These are phyloP conservation scores for Aspergillus costaricaensis DNA, from an alignment of 2,329 filamentous ascomycete species.

Conservation along the genomic window DNA sequence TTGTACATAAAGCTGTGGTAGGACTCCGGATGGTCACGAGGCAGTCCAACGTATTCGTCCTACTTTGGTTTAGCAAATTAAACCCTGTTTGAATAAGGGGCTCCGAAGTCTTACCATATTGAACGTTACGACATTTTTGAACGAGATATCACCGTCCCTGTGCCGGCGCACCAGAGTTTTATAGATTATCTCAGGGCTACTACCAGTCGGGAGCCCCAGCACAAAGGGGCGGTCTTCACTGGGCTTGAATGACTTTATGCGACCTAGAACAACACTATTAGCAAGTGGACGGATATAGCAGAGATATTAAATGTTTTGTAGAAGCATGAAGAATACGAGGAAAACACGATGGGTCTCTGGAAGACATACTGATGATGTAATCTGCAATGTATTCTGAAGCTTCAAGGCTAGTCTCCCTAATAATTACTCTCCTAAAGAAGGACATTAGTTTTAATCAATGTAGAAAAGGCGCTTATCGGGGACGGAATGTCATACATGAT, in stretches of 20 bases:
- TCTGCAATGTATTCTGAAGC: conserved; percentile 77
- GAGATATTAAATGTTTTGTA: background rate
- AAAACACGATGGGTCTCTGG: background rate
- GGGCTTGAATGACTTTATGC: conserved; percentile 75
- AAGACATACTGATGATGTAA: conserved; percentile 68
- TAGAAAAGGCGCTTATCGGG: background rate
- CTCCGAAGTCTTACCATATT: conserved; percentile 68
- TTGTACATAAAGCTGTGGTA: conserved; percentile 95
- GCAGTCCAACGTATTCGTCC: conserved; percentile 85
- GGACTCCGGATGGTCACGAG: conserved; percentile 78
- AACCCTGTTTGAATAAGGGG: background rate
- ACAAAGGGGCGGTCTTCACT: conserved; percentile 74
- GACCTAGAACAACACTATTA: conserved; percentile 53
- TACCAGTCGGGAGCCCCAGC: conserved; percentile 79
- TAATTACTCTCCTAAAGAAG: conserved; percentile 73
- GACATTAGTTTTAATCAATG: conserved; percentile 14
- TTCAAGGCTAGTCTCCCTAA: conserved; percentile 68
- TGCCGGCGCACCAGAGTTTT: conserved; percentile 64
- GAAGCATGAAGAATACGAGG: too few species aligned
- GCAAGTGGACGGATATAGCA: background rate
- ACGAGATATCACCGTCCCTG: conserved; percentile 65
- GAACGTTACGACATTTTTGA: conserved; percentile 86
- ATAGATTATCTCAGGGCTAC: conserved; percentile 77
- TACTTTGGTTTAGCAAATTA: conserved; percentile 34
- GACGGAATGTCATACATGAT: conserved; percentile 27